Conservation (phyloP, 2,329 filamentous ascomycete genomes). For the Trichoderma atrobrunneum region DNA sequence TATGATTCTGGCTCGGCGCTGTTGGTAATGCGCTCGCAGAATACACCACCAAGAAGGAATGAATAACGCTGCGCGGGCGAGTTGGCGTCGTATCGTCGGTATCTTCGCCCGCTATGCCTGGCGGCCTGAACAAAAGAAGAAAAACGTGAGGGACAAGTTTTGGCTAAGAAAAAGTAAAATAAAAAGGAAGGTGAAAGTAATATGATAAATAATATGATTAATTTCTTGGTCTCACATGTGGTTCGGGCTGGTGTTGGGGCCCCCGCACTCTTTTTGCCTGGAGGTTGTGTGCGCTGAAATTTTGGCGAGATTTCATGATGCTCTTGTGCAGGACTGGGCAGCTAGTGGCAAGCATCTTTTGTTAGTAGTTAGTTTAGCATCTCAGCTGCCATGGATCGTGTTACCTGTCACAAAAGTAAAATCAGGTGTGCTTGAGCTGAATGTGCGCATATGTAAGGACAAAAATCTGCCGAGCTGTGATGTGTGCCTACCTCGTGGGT, state of each 20-base stretch:
- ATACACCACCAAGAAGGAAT: background rate
- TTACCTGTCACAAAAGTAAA: conserved; percentile 1
- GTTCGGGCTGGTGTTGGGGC: background rate
- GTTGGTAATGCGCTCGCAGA: background rate
- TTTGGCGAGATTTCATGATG: background rate
- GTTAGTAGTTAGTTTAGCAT: background rate
- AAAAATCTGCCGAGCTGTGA: background rate
- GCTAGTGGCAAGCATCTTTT: background rate
- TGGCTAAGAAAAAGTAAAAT: conserved; percentile 11
- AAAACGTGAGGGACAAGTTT: background rate
- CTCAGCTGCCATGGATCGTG: background rate
- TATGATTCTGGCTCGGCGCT: background rate
- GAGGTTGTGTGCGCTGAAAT: background rate
- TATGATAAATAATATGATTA: conserved; percentile 5
- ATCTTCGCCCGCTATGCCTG: background rate
- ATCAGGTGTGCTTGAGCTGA: background rate
- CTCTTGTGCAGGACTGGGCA: background rate
- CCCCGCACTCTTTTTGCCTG: conserved; percentile 7
- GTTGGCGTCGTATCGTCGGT: background rate
- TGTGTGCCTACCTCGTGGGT: background rate
- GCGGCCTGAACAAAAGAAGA: conserved; percentile 1
- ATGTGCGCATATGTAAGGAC: background rate
- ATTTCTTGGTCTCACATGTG: conserved; percentile 3
- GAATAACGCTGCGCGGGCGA: background rate
- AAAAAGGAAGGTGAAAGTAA: background rate